Conservation (phyloP, 106 monocot genomes). For the Amphibolis antarctica region DNA sequence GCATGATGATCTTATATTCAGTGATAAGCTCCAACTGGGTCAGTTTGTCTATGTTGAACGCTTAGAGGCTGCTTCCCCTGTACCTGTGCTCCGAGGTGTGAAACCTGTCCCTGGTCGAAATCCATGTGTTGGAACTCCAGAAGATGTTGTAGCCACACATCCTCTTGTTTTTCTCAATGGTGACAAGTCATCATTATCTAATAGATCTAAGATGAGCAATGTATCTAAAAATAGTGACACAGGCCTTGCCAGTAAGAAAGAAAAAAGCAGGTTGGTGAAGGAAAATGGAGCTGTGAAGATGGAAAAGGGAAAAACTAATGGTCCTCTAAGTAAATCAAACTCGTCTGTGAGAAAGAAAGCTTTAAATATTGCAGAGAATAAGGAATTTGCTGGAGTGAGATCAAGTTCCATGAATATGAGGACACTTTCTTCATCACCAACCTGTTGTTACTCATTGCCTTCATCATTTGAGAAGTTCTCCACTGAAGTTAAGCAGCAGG, state of each 20-base stretch:
- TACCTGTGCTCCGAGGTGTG: conserved; percentile 55
- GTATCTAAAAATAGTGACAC: not conserved
- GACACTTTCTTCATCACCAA: conserved; percentile 50
- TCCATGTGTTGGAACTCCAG: conserved; percentile 67
- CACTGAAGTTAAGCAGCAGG: conserved; percentile 34
- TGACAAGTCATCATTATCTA: conserved; percentile 24
- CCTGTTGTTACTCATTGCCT: conserved; percentile 54
- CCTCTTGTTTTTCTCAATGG: conserved; percentile 29
- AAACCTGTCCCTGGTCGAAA: conserved; percentile 70
- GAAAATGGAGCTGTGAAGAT: conserved; percentile 16
- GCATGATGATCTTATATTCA: conserved; percentile 73
- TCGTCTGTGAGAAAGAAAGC: conserved; percentile 40
- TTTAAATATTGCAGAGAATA: conserved; percentile 12
- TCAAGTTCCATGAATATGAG: conserved; percentile 29
- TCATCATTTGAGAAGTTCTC: conserved; percentile 54
- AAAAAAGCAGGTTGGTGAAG: conserved; percentile 29
- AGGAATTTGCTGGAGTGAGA: conserved; percentile 13
- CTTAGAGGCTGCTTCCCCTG: conserved; percentile 59
- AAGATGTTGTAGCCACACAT: conserved; percentile 46
- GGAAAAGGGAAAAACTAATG: conserved; percentile 31
- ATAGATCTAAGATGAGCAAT: conserved; percentile 15
- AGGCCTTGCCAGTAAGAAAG: conserved; percentile 13
- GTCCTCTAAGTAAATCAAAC: conserved; percentile 32
- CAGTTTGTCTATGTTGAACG: conserved; percentile 74
- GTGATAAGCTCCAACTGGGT: conserved; percentile 76